Evolutionary conservation across 2,329 filamentous ascomycete genomes (phyloP), one percentile per base, ranked within the genome.

Genomic region (Cladophialophora chaetospira): DNA sequence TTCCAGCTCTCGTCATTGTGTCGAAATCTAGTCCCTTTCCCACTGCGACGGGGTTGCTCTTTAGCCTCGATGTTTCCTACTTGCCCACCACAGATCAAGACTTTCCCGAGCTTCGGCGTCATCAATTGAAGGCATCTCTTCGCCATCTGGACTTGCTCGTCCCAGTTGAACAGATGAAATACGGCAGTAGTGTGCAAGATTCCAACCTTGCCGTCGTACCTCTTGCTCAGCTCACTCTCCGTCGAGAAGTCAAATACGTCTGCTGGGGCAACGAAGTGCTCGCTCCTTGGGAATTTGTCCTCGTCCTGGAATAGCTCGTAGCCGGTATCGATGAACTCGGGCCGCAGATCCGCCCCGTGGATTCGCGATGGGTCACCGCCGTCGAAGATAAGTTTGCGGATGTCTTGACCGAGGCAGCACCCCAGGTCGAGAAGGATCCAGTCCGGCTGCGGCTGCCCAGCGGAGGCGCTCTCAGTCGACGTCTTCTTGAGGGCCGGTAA

Each of bases 351-450:
- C 11, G 60, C 55, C 10, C 63, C 65, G 21, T 57, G 57, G n/a
- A 84, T 68, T 43, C 77, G 75, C 13, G 72, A 67, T 4, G 75
- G 71, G 21, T 76, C 70, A 5, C 80, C 80, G 17, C 81, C 82
- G 55, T 82, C 79, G 48, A 53, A 65, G 29, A 71, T 67, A 1
- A 79, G 69, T 62, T 75, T 75, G 28, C 75, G 74, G 25, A 77
- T 17, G 57, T 77, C 75, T 55, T 78, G 75, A 19, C 74, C 74
- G 17, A 77, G 68, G 61, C 76, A 77, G 57, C 70, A 72, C 13
- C 75, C 75, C 3, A 77, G 58, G 57, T 78, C 75, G 10, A 78
- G 69, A 50, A 77, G 75, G 6, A 65, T 68, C 45, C 53, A 59
- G 9, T 40, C 25, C 13, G 35, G 13, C 11, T n/a, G 33, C n/a